These are phyloP conservation scores for Areca catechu DNA, from an alignment of 176 grass and related monocot genomes.

Conservation along the genomic window DNA sequence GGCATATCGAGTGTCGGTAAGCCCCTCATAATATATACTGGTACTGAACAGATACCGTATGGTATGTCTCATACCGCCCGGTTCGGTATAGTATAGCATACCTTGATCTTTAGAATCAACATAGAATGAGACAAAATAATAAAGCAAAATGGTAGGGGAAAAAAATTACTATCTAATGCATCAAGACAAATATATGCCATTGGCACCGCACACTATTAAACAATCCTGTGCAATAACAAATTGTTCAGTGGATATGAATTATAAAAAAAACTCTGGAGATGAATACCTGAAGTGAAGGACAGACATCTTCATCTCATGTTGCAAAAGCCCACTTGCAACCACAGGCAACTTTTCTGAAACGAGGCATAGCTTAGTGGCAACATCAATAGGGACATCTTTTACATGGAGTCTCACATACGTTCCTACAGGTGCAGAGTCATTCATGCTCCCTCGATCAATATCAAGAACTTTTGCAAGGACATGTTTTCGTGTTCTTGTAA, in stretches of 20 bases:
- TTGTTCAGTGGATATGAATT: not conserved
- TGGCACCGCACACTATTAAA: too few species aligned
- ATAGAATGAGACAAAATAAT: too few species aligned
- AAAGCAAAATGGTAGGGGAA: too few species aligned
- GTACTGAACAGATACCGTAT: too few species aligned
- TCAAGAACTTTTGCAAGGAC: conserved; percentile 44
- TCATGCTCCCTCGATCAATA: conserved; percentile 33
- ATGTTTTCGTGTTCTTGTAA: conserved; percentile 72
- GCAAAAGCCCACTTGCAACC: conserved; percentile 53
- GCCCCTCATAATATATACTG: too few species aligned
- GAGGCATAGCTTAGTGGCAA: conserved; percentile 54
- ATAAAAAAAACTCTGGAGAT: not conserved
- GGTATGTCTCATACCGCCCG: too few species aligned
- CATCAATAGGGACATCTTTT: conserved; percentile 52
- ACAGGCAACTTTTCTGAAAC: conserved; percentile 52
- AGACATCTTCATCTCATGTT: conserved; percentile 94
- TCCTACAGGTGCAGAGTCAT: conserved; percentile 52
- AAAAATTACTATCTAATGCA: too few species aligned
- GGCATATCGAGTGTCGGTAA: too few species aligned
- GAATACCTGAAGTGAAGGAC: conserved; percentile 91
- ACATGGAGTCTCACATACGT: conserved; percentile 67
- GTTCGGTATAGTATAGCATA: too few species aligned
- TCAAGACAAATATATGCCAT: too few species aligned
- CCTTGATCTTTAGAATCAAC: too few species aligned
- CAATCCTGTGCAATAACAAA: too few species aligned